Percentiles rank a stretch among this genome's conserved stretches.
Conservation (phyloP, 2,329 filamentous ascomycete genomes). For the Ophiostoma novo-ulmi region DNA sequence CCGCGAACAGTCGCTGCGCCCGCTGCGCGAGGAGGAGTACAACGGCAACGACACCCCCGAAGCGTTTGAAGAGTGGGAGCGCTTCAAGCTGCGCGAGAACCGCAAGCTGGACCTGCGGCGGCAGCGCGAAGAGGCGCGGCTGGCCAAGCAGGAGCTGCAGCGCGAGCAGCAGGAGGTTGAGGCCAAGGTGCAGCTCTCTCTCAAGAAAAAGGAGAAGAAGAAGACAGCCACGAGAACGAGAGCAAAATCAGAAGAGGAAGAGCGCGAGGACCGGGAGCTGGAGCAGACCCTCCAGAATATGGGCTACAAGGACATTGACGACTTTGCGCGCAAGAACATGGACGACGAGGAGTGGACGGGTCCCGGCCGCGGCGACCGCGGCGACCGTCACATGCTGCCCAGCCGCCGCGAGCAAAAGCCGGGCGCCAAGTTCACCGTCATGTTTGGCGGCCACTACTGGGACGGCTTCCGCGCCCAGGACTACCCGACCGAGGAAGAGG, state of each 20-base stretch:
- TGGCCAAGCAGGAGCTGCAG: background rate
- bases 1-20: slow-evolving; percentile 36
- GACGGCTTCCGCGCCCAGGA: slow-evolving; percentile 43
- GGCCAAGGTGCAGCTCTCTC: background rate
- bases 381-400: slow-evolving; percentile 4
- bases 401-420: slow-evolving; percentile 26
- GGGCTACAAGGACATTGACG: background rate
- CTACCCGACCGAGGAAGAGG: slow-evolving; percentile 62
- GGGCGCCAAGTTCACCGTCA: slow-evolving; percentile 86
- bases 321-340: background rate
- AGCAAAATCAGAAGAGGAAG: background rate
- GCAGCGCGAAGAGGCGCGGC: background rate
- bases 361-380: slow-evolving; percentile 22
- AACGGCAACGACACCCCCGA: slow-evolving; percentile 9
- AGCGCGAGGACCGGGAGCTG: background rate
- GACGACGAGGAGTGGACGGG: slow-evolving; percentile 20
- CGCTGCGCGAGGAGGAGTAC: slow-evolving; percentile 17
- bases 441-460: slow-evolving; percentile 94
- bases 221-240: background rate
- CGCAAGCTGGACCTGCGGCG: background rate
- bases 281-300: background rate
- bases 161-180: background rate
- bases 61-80: slow-evolving; percentile 14
- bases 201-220: background rate
- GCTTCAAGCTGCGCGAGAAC: slow-evolving; percentile 14